Percentiles rank a stretch among this genome's conserved stretches.
These are phyloP conservation scores for Casuarina cunninghamiana DNA, from an alignment of 306 rosid species.

Conservation along the genomic window DNA sequence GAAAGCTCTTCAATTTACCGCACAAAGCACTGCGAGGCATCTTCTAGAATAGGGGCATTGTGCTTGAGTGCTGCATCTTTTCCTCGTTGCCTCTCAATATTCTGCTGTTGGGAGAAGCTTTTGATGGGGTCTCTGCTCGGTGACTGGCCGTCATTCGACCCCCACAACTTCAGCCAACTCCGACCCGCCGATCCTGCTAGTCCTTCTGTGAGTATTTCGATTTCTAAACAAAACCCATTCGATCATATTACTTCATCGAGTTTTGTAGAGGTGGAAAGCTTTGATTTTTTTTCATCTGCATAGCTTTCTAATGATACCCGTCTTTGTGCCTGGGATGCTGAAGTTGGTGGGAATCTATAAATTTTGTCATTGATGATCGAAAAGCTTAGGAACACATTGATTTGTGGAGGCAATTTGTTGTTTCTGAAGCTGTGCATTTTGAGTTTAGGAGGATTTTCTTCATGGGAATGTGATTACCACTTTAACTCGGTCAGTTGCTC, in stretches of 20 bases:
- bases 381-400: neutral
- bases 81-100: slow-evolving; percentile 19
- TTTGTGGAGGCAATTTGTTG: slow-evolving; percentile 3
- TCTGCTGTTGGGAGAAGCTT: slow-evolving; percentile 17
- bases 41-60: slow-evolving; percentile 21
- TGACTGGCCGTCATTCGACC: slow-evolving; percentile 85
- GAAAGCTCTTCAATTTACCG: neutral
- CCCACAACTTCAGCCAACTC: slow-evolving; percentile 93
- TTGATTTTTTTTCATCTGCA: slow-evolving; percentile 11
- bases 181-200: slow-evolving; percentile 84
- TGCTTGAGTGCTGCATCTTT: slow-evolving; percentile 12
- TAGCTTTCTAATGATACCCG: neutral
- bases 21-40: neutral
- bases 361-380: neutral
- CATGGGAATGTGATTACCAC: slow-evolving; percentile 9
- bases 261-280: slow-evolving; percentile 13
- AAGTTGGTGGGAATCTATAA: neutral
- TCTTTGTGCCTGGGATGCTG: slow-evolving; percentile 10
- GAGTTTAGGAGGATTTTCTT: slow-evolving; percentile 13
- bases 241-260: slow-evolving; percentile 17
- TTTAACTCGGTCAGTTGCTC: too few species aligned
- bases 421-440: slow-evolving; percentile 20
- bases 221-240: slow-evolving; percentile 13
- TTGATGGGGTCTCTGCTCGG: slow-evolving; percentile 81
- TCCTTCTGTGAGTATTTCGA: slow-evolving; percentile 69